phyloP scores from a whole-genome alignment of 225 moss, liverwort and hornwort genomes.

The Bryoerythrophyllum caledonicum region DNA sequence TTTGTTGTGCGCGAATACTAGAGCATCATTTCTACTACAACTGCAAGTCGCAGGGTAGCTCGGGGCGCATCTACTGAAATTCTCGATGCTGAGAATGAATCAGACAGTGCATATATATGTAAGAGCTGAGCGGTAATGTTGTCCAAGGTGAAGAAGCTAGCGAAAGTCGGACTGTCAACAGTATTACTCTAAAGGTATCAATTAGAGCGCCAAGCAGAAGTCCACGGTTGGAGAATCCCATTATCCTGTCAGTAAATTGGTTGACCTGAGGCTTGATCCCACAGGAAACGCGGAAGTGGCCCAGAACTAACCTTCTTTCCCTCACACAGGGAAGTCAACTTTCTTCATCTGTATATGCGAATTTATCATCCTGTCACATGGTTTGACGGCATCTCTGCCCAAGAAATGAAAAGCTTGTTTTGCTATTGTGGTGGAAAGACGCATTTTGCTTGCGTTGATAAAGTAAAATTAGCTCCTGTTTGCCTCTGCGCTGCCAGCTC shows the following conservation, averaged over 20 bases:
- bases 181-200: too few relatives aligned
- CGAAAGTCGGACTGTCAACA: not conserved
- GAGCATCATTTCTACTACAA: not conserved
- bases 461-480: not conserved
- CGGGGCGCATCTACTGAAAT: too few relatives aligned
- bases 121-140: not conserved
- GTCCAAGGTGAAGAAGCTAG: not conserved
- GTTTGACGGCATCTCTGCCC: not conserved
- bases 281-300: not conserved
- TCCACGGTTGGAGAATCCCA: conserved; percentile 2
- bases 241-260: not conserved
- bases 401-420: not conserved
- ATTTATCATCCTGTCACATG: too few relatives aligned
- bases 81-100: not conserved
- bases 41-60: not conserved
- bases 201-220: conserved; percentile 25
- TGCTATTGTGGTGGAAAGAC: not conserved
- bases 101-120: not conserved
- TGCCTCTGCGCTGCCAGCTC: too few relatives aligned
- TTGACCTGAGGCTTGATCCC: not conserved
- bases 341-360: not conserved
- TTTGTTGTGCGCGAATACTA: not conserved
- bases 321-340: not conserved
- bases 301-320: not conserved
- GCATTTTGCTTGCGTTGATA: not conserved